Conservation (phyloP, 2,329 filamentous ascomycete genomes). For the Elsinoe fawcettii region DNA sequence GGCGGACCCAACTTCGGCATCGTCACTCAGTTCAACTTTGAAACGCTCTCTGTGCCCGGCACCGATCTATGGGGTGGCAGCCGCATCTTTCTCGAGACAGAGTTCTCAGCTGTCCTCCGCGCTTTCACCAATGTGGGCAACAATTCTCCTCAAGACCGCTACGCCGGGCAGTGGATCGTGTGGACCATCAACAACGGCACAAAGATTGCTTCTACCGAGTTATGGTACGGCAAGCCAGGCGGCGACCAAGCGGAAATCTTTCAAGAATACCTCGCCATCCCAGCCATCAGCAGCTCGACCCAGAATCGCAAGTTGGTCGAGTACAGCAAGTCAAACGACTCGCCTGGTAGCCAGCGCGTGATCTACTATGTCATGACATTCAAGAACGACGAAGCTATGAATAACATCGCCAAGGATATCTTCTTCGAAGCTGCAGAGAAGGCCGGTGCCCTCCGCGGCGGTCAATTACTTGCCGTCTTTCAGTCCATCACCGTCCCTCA, state of each 20-base stretch:
- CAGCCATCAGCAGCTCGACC: background rate
- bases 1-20: constrained; percentile 46
- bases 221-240: background rate
- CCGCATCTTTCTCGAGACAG: background rate
- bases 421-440: background rate
- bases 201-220: constrained; percentile 3
- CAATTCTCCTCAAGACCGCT: background rate
- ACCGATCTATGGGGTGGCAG: constrained; percentile 1
- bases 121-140: constrained; percentile 9
- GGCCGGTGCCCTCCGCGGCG: background rate
- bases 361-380: constrained; percentile 42
- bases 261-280: constrained; percentile 5
- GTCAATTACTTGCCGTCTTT: background rate
- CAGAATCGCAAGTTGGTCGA: constrained; percentile 2
- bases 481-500: constrained; percentile 9
- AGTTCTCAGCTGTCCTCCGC: background rate
- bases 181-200: background rate
- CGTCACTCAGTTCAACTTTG: constrained; percentile 19
- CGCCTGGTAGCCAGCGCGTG: background rate
- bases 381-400: constrained; percentile 92
- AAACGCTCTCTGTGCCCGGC: background rate
- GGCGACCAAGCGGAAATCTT: constrained; percentile 6
- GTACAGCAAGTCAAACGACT: background rate
- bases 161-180: constrained; percentile 5
- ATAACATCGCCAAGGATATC: constrained; percentile 80